Base-by-base conservation (phyloP, 2,329 filamentous ascomycete species). In the Aureobasidium sp. region DNA sequence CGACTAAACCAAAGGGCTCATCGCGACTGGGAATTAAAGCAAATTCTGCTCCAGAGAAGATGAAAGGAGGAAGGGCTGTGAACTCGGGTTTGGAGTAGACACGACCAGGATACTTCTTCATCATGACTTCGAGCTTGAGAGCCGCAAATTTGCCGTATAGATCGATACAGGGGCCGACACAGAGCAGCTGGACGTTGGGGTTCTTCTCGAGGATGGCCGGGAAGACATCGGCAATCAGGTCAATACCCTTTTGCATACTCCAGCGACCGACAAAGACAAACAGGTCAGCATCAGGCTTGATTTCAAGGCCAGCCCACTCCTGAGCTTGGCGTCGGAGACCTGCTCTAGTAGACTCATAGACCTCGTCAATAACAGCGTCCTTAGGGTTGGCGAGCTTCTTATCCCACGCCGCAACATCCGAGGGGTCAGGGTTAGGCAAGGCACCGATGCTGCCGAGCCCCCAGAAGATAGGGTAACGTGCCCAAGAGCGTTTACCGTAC, bases 41-140 rank as follows among this genome's bases (percentile, higher is more conserved):
- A 64, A 88, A 88, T 55, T 88, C 86, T 11, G 86, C 85, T 21
- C 86, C 86, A 45, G 80, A 83, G 73, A 87, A 88, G 67, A 88
- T 83, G 70, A 80, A 87, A 0, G 83, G 82, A n/a, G 86, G 86
- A 5, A 88, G 75, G 7, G 82, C 79, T 1, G 84, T 88, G 70
- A 88, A 88, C 69, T 86, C 83, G 3, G 86, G 86, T 71, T 84
- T 86, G n/a, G 83, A 86, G 73, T 78, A 87, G 6, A 88, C 85
- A 53, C 85, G 77, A 29, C 82, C 83, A 39, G 85, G 85, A 68
- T 87, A 88, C 52, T 83, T 76, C 65, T 84, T 77, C 84, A 86
- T 87, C 73, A 88, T 81, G 63, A 79, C 79, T 54, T 81, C 79
- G 25, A 88, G 75, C 73, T 88, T 88, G 36, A 87, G 72, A 1